Evolutionary conservation across 495 filamentous ascomycete species (phyloP), one percentile per base, ranked within the genome.

Genomic region (Daldinia vernicosa): DNA sequence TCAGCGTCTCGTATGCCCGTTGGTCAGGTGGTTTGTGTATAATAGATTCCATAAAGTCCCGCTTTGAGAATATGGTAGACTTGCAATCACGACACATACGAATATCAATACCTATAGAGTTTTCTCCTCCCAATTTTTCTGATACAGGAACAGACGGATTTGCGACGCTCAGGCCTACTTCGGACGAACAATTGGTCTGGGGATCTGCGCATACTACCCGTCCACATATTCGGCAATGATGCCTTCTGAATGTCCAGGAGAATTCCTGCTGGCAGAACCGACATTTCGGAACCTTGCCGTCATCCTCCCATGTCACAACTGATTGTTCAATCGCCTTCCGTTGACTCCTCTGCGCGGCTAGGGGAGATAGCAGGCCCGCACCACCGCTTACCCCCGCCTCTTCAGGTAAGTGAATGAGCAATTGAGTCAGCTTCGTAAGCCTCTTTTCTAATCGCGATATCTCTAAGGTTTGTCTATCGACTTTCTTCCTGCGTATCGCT

Each of bases 241-340:
- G 96, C 63, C 95, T 85, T 75, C 95, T 87, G 71, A 97, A 94
- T 1, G 92, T 88, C 83, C 97, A 97, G 27, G 86, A 89, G 79
- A 99, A 99, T 59, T 97, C 93, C 73, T 98, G 95, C 72, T 94
- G 91, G 73, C 95, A 99, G 72, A 97, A 95, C 3, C 95, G 96
- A 69, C 95, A 99, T 52, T 88, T 88, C 4, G 84, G 58, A 22
- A 99, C 94, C 50, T 81, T 87, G 0, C 90, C 85, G 80, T 98
- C 96, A 53, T 98, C 95, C 77, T 99, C 91, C 95, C 95, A 99
- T 14, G 89, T 90, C 17, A 98, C 93, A 15, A 99, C 87, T 0
- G 90, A 92, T 74, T 99, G 96, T 79, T 99, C 95, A 8, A 98
- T 80, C 14, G 85, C 74, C 78, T 95, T 93, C 40, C 92, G 85